Percentiles rank a stretch among this genome's conserved stretches.
These are phyloP conservation scores for Crucihimalaya himalaica DNA, from an alignment of 345 rosid genomes.

Conservation along the genomic window DNA sequence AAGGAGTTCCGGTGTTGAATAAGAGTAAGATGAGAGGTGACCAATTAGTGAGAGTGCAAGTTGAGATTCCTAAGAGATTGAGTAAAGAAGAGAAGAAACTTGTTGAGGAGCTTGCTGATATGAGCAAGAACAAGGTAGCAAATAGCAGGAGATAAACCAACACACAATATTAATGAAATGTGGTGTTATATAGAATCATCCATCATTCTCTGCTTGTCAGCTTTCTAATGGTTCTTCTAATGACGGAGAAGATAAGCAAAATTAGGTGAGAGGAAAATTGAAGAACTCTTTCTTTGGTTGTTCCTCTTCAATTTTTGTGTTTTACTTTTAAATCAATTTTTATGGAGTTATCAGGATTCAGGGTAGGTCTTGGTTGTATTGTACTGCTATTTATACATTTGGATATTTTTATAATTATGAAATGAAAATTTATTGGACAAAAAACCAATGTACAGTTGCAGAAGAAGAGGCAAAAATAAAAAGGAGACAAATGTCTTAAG, in stretches of 20 bases:
- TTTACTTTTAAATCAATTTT: background rate
- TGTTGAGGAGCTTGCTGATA: slow-evolving; percentile 83
- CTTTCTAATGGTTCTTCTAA: slow-evolving; percentile 13
- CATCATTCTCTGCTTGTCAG: slow-evolving; percentile 9
- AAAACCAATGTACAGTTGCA: slow-evolving; percentile 11
- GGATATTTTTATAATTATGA: background rate
- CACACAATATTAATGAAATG: background rate
- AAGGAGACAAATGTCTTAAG: slow-evolving; percentile 19
- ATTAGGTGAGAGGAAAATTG: slow-evolving; percentile 11
- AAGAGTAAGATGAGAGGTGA: slow-evolving; percentile 93
- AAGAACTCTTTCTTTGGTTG: slow-evolving; percentile 10
- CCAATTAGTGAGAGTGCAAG: slow-evolving; percentile 95
- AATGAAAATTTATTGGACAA: background rate
- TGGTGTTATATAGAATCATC: slow-evolving; percentile 31
- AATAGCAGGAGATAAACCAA: slow-evolving; percentile 54
- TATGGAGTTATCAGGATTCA: slow-evolving; percentile 33
- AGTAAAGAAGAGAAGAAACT: slow-evolving; percentile 86
- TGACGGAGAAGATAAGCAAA: slow-evolving; percentile 25
- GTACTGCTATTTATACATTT: slow-evolving; percentile 24
- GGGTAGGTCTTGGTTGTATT: slow-evolving; percentile 34
- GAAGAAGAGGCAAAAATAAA: background rate
- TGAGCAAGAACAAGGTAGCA: slow-evolving; percentile 85
- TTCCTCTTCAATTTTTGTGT: slow-evolving; percentile 29
- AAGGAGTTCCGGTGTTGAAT: slow-evolving; percentile 86
- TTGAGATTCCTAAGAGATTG: slow-evolving; percentile 93